A percentile compares a stretch with the other conserved stretches of the same genome.
Conservation (phyloP, 352 stramenopile genomes). For the Poterioochromonas sp. region DNA sequence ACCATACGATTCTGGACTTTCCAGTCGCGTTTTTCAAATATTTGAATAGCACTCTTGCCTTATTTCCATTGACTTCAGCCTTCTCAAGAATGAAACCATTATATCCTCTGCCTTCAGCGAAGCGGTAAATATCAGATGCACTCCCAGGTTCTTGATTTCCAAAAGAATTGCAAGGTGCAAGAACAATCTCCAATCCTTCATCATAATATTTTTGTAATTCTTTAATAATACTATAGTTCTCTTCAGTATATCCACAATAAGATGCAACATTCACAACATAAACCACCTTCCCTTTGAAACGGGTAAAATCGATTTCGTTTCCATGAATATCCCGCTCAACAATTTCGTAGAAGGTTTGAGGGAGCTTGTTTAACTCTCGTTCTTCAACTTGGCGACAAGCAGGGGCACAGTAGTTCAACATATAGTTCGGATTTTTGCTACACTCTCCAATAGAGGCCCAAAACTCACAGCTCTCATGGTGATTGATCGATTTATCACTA, state of each 20-base stretch:
- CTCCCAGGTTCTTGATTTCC: constrained; percentile 9
- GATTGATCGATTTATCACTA: not conserved
- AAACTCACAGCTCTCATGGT: constrained; percentile 32
- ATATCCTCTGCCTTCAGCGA: not conserved
- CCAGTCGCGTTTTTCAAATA: constrained; percentile 4
- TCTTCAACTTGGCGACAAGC: not conserved
- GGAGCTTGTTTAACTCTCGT: not conserved
- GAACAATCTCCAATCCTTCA: constrained; percentile 1
- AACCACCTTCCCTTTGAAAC: constrained; percentile 18
- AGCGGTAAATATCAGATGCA: not conserved
- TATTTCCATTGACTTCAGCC: constrained; percentile 18
- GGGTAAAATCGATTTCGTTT: not conserved
- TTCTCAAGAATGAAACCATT: constrained; percentile 4
- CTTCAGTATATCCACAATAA: constrained; percentile 24
- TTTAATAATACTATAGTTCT: not conserved
- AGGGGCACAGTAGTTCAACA: constrained; percentile 11
- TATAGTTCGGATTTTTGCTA: constrained; percentile 34
- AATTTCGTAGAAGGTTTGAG: constrained; percentile 11
- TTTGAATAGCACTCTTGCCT: not conserved
- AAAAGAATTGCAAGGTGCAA: constrained; percentile 18
- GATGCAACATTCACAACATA: constrained; percentile 28
- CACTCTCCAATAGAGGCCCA: constrained; percentile 38
- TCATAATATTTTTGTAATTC: not conserved
- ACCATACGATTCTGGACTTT: constrained; percentile 6
- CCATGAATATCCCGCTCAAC: constrained; percentile 18